These are phyloP conservation scores for Globisporangium polare DNA, from an alignment of 352 stramenopile genomes.

Conservation along the genomic window DNA sequence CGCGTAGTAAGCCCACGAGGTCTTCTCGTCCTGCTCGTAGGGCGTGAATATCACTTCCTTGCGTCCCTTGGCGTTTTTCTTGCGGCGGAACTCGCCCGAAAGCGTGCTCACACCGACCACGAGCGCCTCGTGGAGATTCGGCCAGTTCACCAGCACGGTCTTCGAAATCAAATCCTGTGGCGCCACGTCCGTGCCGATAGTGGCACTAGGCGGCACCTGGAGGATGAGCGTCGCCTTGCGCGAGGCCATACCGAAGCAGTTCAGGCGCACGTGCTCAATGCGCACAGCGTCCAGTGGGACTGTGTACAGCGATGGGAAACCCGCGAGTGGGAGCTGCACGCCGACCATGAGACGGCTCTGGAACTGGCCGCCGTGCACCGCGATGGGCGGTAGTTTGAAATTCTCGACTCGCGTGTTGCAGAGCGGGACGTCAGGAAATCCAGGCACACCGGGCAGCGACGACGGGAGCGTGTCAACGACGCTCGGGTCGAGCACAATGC, in stretches of 20 bases:
- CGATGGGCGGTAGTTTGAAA: slow-evolving; percentile 50
- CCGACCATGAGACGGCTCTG: slow-evolving; percentile 69
- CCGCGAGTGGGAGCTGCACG: slow-evolving; percentile 67
- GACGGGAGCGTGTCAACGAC: slow-evolving; percentile 67
- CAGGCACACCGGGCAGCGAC: slow-evolving; percentile 50
- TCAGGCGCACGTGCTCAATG: slow-evolving; percentile 79
- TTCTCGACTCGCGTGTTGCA: slow-evolving; percentile 65
- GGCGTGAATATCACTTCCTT: slow-evolving; percentile 36
- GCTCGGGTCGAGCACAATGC: slow-evolving; percentile 84
- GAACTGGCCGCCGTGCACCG: slow-evolving; percentile 46
- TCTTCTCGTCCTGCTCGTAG: slow-evolving; percentile 53
- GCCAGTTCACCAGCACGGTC: slow-evolving; percentile 96
- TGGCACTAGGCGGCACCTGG: slow-evolving; percentile 32
- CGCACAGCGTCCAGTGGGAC: slow-evolving; percentile 46
- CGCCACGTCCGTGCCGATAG: slow-evolving; percentile 18
- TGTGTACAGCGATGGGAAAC: slow-evolving; percentile 76
- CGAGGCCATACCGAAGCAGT: slow-evolving; percentile 93
- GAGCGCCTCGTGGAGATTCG: slow-evolving; percentile 96
- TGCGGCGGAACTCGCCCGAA: slow-evolving; percentile 55
- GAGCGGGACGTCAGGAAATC: slow-evolving; percentile 58
- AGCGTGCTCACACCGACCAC: slow-evolving; percentile 77
- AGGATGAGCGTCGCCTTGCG: slow-evolving; percentile 78
- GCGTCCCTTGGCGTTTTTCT: slow-evolving; percentile 14
- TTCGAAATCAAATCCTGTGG: slow-evolving; percentile 48
- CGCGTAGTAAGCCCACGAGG: slow-evolving; percentile 60